phyloP scores from a whole-genome alignment of 2,329 filamentous ascomycete species.

The Orbilia javanica region DNA sequence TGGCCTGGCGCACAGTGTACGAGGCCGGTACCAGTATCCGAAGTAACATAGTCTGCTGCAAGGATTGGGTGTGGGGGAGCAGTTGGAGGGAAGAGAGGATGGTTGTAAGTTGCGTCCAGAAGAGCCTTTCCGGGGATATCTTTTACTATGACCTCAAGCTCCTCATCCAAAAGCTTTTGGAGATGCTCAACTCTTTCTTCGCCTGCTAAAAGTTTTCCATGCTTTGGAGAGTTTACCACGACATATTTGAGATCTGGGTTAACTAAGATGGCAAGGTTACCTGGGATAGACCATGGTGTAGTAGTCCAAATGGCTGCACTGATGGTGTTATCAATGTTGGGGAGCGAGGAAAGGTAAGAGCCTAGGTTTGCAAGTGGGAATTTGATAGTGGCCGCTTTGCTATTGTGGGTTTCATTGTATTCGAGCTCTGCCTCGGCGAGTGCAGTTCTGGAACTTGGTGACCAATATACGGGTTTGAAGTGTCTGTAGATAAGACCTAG shows the following conservation, averaged over 20 bases:
- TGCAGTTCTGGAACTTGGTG: conserved; percentile 80
- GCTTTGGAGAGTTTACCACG: conserved; percentile 72
- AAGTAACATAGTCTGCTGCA: conserved; percentile 87
- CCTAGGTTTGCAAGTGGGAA: conserved; percentile 75
- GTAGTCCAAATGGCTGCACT: conserved; percentile 98
- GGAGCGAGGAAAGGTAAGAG: conserved; percentile 62
- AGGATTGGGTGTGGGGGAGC: conserved; percentile 77
- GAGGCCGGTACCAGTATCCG: conserved; percentile 91
- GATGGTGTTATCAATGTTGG: conserved; percentile 68
- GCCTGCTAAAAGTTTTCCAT: conserved; percentile 78
- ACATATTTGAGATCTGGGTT: conserved; percentile 80
- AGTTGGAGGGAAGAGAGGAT: conserved; percentile 74
- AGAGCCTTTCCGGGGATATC: conserved; percentile 76
- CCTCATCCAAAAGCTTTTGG: conserved; percentile 69
- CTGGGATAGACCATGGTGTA: conserved; percentile 95
- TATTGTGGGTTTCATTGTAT: conserved; percentile 81
- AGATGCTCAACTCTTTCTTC: conserved; percentile 75
- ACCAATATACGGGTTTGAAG: conserved; percentile 89
- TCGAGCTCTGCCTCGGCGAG: conserved; percentile 87
- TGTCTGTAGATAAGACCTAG: conserved; percentile 79
- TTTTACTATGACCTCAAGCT: conserved; percentile 69
- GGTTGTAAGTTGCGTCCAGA: conserved; percentile 75
- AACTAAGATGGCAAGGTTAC: conserved; percentile 89
- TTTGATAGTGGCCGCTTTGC: conserved; percentile 80
- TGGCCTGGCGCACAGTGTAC: conserved; percentile 95